Conservation (phyloP, 129 eudicot species). For the Gnaphalium uliginosum region DNA sequence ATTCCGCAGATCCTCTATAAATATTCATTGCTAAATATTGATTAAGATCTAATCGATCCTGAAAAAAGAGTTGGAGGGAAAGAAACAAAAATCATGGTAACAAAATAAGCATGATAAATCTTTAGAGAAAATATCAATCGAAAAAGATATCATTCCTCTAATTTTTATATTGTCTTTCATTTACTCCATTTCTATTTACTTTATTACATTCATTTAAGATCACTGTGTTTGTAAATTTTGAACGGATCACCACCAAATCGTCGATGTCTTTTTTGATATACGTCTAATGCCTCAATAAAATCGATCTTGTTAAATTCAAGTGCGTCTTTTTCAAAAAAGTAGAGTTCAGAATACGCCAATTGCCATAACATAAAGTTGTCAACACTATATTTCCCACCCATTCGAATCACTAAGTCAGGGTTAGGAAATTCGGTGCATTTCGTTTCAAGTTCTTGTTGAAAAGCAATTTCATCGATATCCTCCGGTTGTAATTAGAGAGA, state of each 20-base stretch:
- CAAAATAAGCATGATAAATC: too few species aligned
- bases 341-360: constrained; percentile 9
- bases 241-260: not conserved
- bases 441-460: constrained; percentile 6
- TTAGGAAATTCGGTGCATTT: not conserved
- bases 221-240: too few species aligned
- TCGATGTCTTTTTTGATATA: not conserved
- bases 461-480: not conserved
- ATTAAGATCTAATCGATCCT: too few species aligned
- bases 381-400: not conserved
- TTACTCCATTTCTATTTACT: too few species aligned
- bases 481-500: not conserved
- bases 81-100: too few species aligned
- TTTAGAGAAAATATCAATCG: too few species aligned
- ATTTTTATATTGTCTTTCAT: too few species aligned
- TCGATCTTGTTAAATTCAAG: not conserved
- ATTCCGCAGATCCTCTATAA: too few species aligned
- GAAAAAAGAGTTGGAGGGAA: too few species aligned
- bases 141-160: too few species aligned
- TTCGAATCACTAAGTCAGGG: constrained; percentile 12
- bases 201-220: too few species aligned
- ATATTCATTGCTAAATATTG: too few species aligned
- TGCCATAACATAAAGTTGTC: constrained; percentile 20
- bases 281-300: constrained; percentile 6
- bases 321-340: constrained; percentile 12